Evolutionary conservation across 176 grass and related monocot genomes (phyloP).

Genomic region (Typha latifolia): DNA sequence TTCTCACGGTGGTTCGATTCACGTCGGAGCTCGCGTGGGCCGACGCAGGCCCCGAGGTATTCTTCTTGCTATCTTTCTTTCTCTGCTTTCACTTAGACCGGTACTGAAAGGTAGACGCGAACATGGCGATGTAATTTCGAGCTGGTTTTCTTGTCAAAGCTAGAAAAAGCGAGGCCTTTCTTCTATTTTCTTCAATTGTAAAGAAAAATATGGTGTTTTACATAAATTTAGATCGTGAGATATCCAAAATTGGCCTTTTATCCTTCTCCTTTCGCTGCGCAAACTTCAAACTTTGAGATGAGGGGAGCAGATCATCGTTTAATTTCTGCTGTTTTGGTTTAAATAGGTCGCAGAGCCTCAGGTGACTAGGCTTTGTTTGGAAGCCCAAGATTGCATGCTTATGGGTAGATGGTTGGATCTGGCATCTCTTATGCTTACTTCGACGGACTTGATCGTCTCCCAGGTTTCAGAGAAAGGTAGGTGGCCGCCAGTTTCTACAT

Average conservation of each 20-base stretch:
- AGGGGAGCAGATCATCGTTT: not conserved
- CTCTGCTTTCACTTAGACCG: not conserved
- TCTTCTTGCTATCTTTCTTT: not conserved
- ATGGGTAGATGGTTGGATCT: slow-evolving; percentile 56
- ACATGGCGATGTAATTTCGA: not conserved
- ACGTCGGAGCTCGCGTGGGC: slow-evolving; percentile 77
- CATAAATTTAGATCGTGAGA: too few relatives aligned
- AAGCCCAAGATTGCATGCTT: slow-evolving; percentile 71
- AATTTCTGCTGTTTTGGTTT: not conserved
- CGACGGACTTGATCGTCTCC: slow-evolving; percentile 49
- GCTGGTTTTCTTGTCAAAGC: too few relatives aligned
- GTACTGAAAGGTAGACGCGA: not conserved
- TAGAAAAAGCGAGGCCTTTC: too few relatives aligned
- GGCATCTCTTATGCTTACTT: slow-evolving; percentile 78
- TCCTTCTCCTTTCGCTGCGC: too few relatives aligned
- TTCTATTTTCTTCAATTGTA: too few relatives aligned
- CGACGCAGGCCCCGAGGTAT: slow-evolving; percentile 72
- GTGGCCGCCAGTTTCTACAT: not conserved
- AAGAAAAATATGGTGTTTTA: too few relatives aligned
- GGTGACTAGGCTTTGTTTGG: slow-evolving; percentile 51
- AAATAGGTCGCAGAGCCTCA: slow-evolving; percentile 57
- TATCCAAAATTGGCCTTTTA: too few relatives aligned
- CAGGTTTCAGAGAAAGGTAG: slow-evolving; percentile 58
- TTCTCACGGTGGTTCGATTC: slow-evolving; percentile 65
- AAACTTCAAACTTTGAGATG: not conserved